Base-by-base conservation (phyloP, 805 yeast genomes). In the Lachancea kluyveri region DNA sequence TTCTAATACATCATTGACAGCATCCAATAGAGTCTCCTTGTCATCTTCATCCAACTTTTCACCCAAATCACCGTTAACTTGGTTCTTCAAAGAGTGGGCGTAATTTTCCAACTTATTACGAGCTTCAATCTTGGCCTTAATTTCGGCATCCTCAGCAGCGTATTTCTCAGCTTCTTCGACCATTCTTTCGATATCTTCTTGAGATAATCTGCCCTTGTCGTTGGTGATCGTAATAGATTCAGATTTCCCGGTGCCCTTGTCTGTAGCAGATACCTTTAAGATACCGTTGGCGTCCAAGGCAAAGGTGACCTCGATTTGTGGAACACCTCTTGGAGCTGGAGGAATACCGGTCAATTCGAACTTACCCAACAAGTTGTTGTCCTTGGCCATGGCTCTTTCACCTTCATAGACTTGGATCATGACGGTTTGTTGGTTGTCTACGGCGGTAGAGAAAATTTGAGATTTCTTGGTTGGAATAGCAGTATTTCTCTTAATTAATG, bases 221-320 rank as follows among this genome's bases (percentile, higher is more conserved):
- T 87, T 87, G 52, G 86, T 82, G 59, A 87, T 87, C 35, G 95
- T 85, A 57, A 87, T 83, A 52, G 90, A 79, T 64, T 88, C 86
- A 37, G 83, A 72, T 65, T 84, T 83, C 63, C 96, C 96, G 36
- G 95, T 85, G 56, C 92, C 95, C 70, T 87, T 87, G 59, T 87
- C 96, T 45, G 82, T 70, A 36, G 95, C 96, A 69, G 85, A 77
- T 37, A 87, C 96, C 72, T 87, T 88, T 71, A 87, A 86, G 62
- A 87, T 88, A 56, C 96, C 96, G 66, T 87, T 96, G 45, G 96
- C 94, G 64, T 87, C 96, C 59, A 87, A 83, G 67, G 88, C 96
- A 62, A 87, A 87, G 42, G 95, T 75, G 61, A 87, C 96, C 42
- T 77, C 81, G 43, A 82, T 77, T 59, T 81, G 88, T 29, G 94